Percentiles rank a stretch among this genome's conserved stretches.
Evolutionary conservation across 2,329 filamentous ascomycete species (phyloP).

Genomic region (Tolypocladium guangdongense): DNA sequence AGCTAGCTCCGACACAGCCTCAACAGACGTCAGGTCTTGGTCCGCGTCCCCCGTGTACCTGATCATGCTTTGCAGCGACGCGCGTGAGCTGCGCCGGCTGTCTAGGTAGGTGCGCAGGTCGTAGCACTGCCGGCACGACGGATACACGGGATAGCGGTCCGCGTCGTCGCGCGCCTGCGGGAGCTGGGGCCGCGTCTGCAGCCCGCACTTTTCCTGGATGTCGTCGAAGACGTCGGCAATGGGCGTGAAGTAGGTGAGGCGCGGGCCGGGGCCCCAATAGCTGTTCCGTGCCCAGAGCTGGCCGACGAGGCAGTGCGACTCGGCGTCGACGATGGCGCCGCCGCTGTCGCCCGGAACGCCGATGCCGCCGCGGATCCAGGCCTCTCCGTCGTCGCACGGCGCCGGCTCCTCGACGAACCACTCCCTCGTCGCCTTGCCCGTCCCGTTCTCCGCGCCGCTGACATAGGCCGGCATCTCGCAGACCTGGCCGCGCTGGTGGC

Average conservation of each 20-base stretch:
- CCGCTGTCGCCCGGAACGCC: constrained; percentile 34
- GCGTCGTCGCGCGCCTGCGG: constrained; percentile 29
- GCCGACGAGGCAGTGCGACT: constrained; percentile 26
- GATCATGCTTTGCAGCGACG: constrained; percentile 31
- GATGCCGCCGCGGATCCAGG: constrained; percentile 34
- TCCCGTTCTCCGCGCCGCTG: constrained; percentile 26
- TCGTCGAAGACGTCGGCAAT: constrained; percentile 33
- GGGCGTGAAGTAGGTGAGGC: constrained; percentile 32
- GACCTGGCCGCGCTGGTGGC: constrained; percentile 28
- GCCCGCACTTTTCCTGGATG: constrained; percentile 31
- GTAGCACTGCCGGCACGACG: constrained; percentile 29
- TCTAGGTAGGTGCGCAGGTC: constrained; percentile 28
- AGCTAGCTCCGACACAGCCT: constrained; percentile 28
- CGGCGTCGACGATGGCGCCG: constrained; percentile 30
- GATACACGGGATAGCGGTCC: constrained; percentile 27
- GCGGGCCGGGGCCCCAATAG: constrained; percentile 29
- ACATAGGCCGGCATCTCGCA: constrained; percentile 33
- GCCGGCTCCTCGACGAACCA: constrained; percentile 33
- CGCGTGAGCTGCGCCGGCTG: constrained; percentile 29
- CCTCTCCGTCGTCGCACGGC: constrained; percentile 26
- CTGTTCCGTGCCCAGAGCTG: constrained; percentile 34
- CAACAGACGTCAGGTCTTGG: constrained; percentile 26
- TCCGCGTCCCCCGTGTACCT: constrained; percentile 23
- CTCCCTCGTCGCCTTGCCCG: constrained; percentile 30
- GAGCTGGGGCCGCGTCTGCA: constrained; percentile 26